Evolutionary conservation across 169 alveolate genomes (phyloP), one percentile per base, ranked within the genome.

Genomic region (Cryptosporidium canis): DNA sequence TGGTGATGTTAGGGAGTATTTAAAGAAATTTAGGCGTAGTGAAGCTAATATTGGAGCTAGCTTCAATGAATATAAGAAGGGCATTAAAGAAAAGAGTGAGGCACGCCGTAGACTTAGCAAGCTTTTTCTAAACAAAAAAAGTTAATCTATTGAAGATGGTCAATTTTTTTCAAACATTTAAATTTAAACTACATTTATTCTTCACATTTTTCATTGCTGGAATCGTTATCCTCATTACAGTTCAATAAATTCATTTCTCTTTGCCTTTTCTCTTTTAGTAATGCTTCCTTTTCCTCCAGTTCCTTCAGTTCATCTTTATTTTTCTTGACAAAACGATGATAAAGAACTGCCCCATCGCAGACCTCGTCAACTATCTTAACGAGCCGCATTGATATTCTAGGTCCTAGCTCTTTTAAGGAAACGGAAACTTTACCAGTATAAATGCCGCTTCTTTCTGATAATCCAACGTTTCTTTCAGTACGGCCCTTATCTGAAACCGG

Each of bases 1-100:
- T 0, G 68, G 90, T 37, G 96, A 93, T 56, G 92, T 94, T 24
- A 83, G 77, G 16, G 83, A 51, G 7, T 94, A 92, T 68, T 68
- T 94, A 37, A 84, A 66, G 35, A 85, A 91, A 47, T 72, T 87
- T 65, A 95, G 97, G 4, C 96, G 95, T 3, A 95, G 95, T 6
- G 95, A 94, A 67, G 70, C 67, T 64, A 90, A 92, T 21, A 90
- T 94, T 14, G 96, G 94, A 31, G 83, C 83, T 55, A 48, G 95
- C 35, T 94, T 87, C 84, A 65, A 90, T 12, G 93, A 90, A 66
- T 70, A 92, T 51, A 77, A 35, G 66, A 53, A 39, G 27, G 43
- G 21, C n/a, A 37, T 77, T 24, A 8, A 35, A 58, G 45, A 61
- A 41, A 77, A 43, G 6, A 77, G 87, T 53, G 35, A 44, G 3